Conservation (phyloP, 1,284 basidiomycete genomes). For the Ustilago vetiveriae region DNA sequence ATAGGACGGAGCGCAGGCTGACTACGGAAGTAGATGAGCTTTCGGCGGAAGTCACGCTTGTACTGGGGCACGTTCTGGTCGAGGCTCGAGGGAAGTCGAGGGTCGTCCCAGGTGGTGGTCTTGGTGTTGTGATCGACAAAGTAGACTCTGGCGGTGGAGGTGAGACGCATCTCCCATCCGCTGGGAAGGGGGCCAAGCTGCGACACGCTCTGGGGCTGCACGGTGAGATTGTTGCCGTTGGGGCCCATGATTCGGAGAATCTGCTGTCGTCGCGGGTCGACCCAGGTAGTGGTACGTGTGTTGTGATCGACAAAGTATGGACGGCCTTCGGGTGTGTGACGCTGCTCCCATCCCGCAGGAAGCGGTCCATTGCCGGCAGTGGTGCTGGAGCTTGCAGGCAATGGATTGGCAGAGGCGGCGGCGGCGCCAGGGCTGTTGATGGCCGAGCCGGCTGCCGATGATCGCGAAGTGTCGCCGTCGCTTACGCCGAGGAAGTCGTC, state of each 20-base stretch:
- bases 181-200: conserved; percentile 94
- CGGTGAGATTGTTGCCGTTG: conserved; percentile 78
- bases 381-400: conserved; percentile 69
- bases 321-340: conserved; percentile 94
- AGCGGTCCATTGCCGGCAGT: conserved; percentile 83
- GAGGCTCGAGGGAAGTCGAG: conserved; percentile 79
- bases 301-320: conserved; percentile 94
- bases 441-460: conserved; percentile 35
- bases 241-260: conserved; percentile 86
- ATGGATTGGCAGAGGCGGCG: conserved; percentile 29
- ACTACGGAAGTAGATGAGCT: conserved; percentile 98
- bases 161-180: conserved; percentile 97
- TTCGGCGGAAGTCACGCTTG: conserved; percentile 97
- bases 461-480: conserved; percentile 44
- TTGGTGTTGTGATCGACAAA: conserved; percentile 95
- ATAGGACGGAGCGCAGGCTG: conserved; percentile 87
- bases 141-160: conserved; percentile 89
- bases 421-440: conserved; percentile 32
- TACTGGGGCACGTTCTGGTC: conserved; percentile 98
- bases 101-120: conserved; percentile 97
- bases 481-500: conserved; percentile 67
- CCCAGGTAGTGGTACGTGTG: conserved; percentile 96
- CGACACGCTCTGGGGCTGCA: conserved; percentile 81
- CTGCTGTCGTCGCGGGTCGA: conserved; percentile 90
- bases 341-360: conserved; percentile 97